Evolutionary conservation across 2,329 filamentous ascomycete genomes (phyloP), one percentile per base, ranked within the genome.

Genomic region (Diplodia corticola): DNA sequence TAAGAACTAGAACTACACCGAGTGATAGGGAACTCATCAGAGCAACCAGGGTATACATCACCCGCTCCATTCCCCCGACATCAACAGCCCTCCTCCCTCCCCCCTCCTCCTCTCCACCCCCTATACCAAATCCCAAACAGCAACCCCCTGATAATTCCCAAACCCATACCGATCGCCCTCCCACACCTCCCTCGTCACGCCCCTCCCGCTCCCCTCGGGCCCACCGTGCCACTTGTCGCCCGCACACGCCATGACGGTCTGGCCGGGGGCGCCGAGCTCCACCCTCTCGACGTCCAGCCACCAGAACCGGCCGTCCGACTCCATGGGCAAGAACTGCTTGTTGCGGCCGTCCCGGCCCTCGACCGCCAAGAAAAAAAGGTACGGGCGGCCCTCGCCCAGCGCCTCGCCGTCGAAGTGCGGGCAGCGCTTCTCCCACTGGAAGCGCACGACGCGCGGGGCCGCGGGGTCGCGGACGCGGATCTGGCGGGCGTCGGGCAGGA

Each of bases 391-490:
- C 64, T 82, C 78, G 0, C 90, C 91, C 69, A 91, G 84, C 68
- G 84, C 85, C 69, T 89, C 85, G n/a, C 89, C 82, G 50, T 88
- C 88, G 91, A 91, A 97, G 76, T 98, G 94, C 72, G 88, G 86
- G 75, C 94, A 98, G 12, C 89, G 73, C 67, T 91, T 90, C 63
- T 86, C 86, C 74, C 96, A 93, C 72, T 91, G 89, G 79, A 98
- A 97, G 17, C 91, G 86, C 30, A 95, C 84, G 46, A 74, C 72
- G 3, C 74, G 73, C 71, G 74, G 68, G 20, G 66, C 70, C 71
- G 2, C 71, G 71, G 48, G 65, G 70, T 86, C 85, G 69, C 85
- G 73, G 3, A 92, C 84, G 1, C 83, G 80, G 67, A 96, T 88
- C 35, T 86, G 81, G 68, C 85, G 85, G 60, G 77, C 75, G 4